Evolutionary conservation across 208 protist species (phyloP).

Genomic region (Herpetomonas muscarum): DNA sequence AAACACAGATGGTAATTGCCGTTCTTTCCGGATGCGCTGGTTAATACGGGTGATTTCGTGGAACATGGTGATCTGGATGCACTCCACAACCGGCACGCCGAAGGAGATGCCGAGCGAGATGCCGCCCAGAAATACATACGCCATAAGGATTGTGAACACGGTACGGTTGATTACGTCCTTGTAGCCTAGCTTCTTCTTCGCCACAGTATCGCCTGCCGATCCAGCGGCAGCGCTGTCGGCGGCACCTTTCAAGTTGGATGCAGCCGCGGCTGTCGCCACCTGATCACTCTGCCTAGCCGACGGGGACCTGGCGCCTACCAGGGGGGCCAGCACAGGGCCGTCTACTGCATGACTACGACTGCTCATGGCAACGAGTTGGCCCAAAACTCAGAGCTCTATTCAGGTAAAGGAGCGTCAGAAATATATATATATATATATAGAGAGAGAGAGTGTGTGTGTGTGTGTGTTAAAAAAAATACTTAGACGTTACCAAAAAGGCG

Average conservation of each 20-base stretch:
- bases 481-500: no score
- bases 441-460: background rate
- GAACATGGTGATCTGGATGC: constrained; percentile 80
- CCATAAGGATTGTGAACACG: constrained; percentile 84
- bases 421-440: constrained; percentile 8
- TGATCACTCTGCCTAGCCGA: no score
- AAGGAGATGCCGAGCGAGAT: constrained; percentile 78
- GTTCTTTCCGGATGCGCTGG: constrained; percentile 63
- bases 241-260: no score
- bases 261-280: no score
- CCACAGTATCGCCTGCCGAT: constrained; percentile 4
- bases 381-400: background rate
- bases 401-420: background rate
- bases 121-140: constrained; percentile 70
- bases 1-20: constrained; percentile 62
- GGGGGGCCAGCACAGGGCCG: background rate
- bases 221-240: background rate
- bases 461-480: background rate
- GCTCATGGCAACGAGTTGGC: background rate
- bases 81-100: constrained; percentile 57
- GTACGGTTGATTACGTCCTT: constrained; percentile 80
- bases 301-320: background rate
- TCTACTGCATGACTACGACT: background rate
- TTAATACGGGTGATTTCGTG: constrained; percentile 88
- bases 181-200: constrained; percentile 38